Conservation (phyloP, 139 green algal genomes). For the Chlorella sp. region DNA sequence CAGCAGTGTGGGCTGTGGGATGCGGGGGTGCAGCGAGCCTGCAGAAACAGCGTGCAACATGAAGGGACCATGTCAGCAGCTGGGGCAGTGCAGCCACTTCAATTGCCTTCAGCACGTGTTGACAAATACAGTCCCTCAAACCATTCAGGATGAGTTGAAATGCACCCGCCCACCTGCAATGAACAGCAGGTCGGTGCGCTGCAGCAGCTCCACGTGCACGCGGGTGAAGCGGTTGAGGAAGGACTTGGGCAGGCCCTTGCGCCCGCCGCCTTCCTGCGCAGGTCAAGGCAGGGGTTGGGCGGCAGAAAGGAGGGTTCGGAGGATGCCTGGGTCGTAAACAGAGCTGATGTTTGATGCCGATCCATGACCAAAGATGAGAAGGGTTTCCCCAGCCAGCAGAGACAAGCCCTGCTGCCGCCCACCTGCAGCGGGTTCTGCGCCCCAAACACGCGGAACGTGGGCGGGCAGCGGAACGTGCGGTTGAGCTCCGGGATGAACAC, state of each 20-base stretch:
- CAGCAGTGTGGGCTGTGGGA: conserved; percentile 62
- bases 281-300: conserved; percentile 85
- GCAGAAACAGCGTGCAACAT: neutral
- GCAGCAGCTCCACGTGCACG: conserved; percentile 90
- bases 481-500: conserved; percentile 97
- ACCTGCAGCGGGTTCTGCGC: conserved; percentile 92
- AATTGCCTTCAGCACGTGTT: neutral
- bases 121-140: neutral
- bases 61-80: neutral
- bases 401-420: too few relatives aligned
- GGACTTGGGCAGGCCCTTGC: conserved; percentile 95
- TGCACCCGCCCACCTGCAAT: conserved; percentile 64
- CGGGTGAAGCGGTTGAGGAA: conserved; percentile 99
- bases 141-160: neutral
- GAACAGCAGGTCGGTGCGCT: conserved; percentile 76
- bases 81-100: neutral
- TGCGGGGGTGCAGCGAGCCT: conserved; percentile 72
- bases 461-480: conserved; percentile 71
- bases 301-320: too few relatives aligned
- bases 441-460: conserved; percentile 89
- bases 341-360: too few relatives aligned
- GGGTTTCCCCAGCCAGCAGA: too few relatives aligned
- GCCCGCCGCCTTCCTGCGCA: conserved; percentile 90
- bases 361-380: too few relatives aligned
- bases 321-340: too few relatives aligned